Evolutionary conservation across 73 alveolate genomes (phyloP).

Genomic region (Durusdinium trenchii): DNA sequence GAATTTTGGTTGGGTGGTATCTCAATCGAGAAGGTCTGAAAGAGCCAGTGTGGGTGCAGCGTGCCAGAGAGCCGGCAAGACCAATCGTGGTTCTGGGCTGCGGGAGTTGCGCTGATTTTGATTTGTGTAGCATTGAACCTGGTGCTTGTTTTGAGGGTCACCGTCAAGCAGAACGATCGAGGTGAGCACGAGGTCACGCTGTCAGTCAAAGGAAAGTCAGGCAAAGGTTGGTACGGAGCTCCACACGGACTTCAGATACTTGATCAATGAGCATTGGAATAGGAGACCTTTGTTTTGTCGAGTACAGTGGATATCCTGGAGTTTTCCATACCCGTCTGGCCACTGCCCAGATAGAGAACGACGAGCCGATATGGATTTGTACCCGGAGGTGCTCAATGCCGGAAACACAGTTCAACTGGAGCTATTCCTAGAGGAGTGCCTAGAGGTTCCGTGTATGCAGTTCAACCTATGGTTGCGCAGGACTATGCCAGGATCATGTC

Average conservation of each 20-base stretch:
- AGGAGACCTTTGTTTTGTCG: background rate
- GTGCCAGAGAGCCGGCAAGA: background rate
- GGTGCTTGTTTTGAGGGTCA: background rate
- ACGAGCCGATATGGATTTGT: background rate
- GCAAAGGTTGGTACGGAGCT: background rate
- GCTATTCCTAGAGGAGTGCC: background rate
- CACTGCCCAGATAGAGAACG: background rate
- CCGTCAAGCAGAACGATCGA: background rate
- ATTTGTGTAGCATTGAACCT: background rate
- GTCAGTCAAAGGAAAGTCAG: background rate
- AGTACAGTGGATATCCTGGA: background rate
- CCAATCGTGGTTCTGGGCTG: too few relatives aligned
- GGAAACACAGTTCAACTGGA: background rate
- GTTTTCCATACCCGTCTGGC: background rate
- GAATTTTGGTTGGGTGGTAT: background rate
- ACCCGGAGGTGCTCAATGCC: background rate
- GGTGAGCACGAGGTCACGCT: background rate
- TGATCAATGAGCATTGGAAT: background rate
- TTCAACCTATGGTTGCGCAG: background rate
- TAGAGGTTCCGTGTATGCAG: background rate
- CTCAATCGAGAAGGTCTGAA: background rate
- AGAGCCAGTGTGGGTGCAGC: background rate
- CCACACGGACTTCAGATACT: background rate
- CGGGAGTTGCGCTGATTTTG: background rate
- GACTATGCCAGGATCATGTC: background rate